Percentiles rank a stretch among this genome's conserved stretches.
phyloP scores from a whole-genome alignment of 1,139 yeast species.

The Geotrichum restrictum region DNA sequence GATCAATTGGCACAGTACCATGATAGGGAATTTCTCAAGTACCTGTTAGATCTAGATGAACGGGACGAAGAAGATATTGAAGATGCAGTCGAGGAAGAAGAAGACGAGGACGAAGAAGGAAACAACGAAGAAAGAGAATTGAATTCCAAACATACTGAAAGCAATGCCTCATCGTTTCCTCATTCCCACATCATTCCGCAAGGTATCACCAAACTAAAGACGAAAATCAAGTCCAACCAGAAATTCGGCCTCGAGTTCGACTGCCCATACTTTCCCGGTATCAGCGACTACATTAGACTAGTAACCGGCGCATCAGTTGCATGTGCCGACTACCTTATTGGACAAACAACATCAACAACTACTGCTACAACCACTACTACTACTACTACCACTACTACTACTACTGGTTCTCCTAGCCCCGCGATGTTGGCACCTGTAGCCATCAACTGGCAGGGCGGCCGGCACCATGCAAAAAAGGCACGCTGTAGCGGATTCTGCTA shows the following conservation, averaged over 20 bases:
- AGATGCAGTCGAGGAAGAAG: conserved; percentile 21
- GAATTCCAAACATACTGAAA: neutral
- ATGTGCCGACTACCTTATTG: conserved; percentile 43
- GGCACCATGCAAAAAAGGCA: conserved; percentile 62
- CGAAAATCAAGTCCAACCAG: conserved; percentile 17
- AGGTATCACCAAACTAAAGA: neutral
- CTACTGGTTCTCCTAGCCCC: too few species aligned
- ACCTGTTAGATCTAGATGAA: conserved; percentile 32
- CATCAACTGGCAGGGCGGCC: conserved; percentile 75
- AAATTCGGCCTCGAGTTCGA: conserved; percentile 48
- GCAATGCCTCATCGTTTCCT: neutral
- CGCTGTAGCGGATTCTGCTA: conserved; percentile 73
- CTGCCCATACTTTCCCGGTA: conserved; percentile 58
- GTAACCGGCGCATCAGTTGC: conserved; percentile 59
- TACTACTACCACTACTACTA: too few species aligned
- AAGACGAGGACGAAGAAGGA: conserved; percentile 3
- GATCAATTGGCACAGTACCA: conserved; percentile 42
- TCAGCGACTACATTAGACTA: conserved; percentile 49
- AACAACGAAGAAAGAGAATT: neutral
- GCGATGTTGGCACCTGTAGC: conserved; percentile 38
- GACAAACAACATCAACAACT: neutral
- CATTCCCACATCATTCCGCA: conserved; percentile 8
- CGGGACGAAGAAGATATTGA: conserved; percentile 27
- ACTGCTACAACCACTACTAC: neutral
- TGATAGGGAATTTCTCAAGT: conserved; percentile 40